A percentile compares a stretch with the other conserved stretches of the same genome.
Conservation (phyloP, 768 basidiomycete species). For the Gymnopilus dilepis region DNA sequence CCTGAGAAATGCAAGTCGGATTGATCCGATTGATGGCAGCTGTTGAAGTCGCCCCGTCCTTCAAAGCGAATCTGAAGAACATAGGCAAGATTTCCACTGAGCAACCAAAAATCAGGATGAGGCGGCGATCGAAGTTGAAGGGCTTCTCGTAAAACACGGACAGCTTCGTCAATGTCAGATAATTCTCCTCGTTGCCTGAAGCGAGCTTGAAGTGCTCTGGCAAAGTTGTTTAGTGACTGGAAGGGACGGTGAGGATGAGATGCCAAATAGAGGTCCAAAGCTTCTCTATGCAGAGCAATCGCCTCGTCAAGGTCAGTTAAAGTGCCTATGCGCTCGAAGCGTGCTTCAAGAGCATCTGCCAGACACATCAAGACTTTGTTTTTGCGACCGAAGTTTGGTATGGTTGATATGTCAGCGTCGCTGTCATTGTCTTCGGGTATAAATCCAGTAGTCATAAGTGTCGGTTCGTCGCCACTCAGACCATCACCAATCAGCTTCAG, state of each 20-base stretch:
- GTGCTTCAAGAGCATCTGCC: constrained; percentile 7
- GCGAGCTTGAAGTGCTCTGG: neutral
- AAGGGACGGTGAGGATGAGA: neutral
- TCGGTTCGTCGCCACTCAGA: no score
- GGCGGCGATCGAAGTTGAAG: neutral
- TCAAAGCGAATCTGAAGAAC: neutral
- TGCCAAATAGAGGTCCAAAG: neutral
- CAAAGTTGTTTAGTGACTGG: constrained; percentile 3
- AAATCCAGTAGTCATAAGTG: no score
- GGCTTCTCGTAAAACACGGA: constrained; percentile 1
- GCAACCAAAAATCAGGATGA: neutral
- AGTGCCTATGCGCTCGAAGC: constrained; percentile 4
- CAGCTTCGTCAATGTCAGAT: constrained; percentile 10
- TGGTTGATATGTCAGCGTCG: neutral
- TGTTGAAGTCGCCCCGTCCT: neutral
- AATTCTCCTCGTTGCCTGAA: constrained; percentile 4
- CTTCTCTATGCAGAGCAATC: constrained; percentile 5
- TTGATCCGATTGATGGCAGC: no score
- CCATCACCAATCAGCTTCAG: neutral
- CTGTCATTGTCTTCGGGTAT: no score
- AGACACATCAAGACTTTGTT: constrained; percentile 1
- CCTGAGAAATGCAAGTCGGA: no score
- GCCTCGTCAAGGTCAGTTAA: constrained; percentile 10
- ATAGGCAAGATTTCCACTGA: neutral
- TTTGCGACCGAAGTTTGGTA: neutral